Conservation (phyloP, 2,329 filamentous ascomycete species). For the Exserohilum rostratum region DNA sequence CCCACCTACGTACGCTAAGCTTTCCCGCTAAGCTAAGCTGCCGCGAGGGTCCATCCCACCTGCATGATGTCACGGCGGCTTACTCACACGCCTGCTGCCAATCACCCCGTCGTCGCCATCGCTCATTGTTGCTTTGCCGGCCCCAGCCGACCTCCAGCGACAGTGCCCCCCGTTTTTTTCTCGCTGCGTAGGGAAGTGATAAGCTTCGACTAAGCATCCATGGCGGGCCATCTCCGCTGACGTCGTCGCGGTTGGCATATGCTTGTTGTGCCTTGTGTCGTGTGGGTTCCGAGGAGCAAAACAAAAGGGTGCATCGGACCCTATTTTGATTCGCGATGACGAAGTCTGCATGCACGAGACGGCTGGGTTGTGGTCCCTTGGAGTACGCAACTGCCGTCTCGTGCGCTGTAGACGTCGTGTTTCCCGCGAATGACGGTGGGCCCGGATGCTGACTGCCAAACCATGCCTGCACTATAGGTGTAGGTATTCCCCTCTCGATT, state of each 20-base stretch:
- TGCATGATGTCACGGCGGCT: slow-evolving; percentile 4
- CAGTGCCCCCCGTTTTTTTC: not conserved
- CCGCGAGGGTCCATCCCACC: not conserved
- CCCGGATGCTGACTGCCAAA: too few species aligned
- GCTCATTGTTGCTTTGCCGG: slow-evolving; percentile 2
- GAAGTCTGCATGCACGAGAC: not conserved
- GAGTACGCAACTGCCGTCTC: slow-evolving; percentile 2
- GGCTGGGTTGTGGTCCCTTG: not conserved
- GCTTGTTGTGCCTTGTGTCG: slow-evolving; percentile 11
- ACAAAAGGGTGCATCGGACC: not conserved
- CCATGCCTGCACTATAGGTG: too few species aligned
- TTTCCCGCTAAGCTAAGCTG: slow-evolving; percentile 6
- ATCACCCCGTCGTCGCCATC: not conserved
- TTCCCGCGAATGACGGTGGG: not conserved
- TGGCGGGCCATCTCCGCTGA: slow-evolving; percentile 3
- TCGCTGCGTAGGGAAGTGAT: slow-evolving; percentile 12
- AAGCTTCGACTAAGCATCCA: slow-evolving; percentile 11
- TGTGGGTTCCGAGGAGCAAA: not conserved
- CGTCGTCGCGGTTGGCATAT: slow-evolving; percentile 2
- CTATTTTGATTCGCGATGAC: not conserved
- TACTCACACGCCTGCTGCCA: not conserved
- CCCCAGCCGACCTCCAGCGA: not conserved
- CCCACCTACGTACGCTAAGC: slow-evolving; percentile 8
- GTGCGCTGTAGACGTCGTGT: not conserved
- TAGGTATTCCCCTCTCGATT: not conserved